Percentiles rank a stretch among this genome's conserved stretches.
Evolutionary conservation across 306 rosid species (phyloP).

Genomic region (Arachis stenosperma): DNA sequence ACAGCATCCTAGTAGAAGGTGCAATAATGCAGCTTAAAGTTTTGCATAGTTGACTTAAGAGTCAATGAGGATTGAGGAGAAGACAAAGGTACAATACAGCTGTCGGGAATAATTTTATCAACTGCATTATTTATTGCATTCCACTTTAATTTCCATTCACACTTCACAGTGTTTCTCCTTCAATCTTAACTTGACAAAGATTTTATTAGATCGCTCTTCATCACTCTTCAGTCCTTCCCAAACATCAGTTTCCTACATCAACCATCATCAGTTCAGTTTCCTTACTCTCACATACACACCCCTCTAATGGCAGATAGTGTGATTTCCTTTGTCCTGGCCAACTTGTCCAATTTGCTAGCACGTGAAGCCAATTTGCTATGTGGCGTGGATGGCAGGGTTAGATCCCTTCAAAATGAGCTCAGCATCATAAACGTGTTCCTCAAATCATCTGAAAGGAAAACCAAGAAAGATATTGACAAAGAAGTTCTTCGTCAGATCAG

Average conservation of each 20-base stretch:
- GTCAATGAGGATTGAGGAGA: background rate
- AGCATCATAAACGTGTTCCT: background rate
- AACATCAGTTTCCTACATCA: too few species aligned
- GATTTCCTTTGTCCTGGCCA: conserved; percentile 7
- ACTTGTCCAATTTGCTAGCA: too few species aligned
- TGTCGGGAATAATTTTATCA: background rate
- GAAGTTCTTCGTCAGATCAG: background rate
- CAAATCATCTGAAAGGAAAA: background rate
- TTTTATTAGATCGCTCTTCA: background rate
- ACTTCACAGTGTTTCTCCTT: too few species aligned
- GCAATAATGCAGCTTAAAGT: too few species aligned
- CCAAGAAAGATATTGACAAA: background rate
- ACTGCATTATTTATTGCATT: background rate
- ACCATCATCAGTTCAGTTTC: too few species aligned
- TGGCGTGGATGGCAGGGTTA: conserved; percentile 9
- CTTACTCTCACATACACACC: too few species aligned
- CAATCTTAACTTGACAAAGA: background rate
- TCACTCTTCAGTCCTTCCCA: too few species aligned
- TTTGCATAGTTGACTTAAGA: too few species aligned
- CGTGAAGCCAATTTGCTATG: too few species aligned
- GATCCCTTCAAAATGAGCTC: conserved; percentile 18
- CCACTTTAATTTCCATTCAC: background rate
- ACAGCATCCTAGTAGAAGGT: too few species aligned
- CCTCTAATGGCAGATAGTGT: conserved; percentile 16
- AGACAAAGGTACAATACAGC: background rate